phyloP scores from a whole-genome alignment of 495 filamentous ascomycete species.

The Penicillium coffeae region DNA sequence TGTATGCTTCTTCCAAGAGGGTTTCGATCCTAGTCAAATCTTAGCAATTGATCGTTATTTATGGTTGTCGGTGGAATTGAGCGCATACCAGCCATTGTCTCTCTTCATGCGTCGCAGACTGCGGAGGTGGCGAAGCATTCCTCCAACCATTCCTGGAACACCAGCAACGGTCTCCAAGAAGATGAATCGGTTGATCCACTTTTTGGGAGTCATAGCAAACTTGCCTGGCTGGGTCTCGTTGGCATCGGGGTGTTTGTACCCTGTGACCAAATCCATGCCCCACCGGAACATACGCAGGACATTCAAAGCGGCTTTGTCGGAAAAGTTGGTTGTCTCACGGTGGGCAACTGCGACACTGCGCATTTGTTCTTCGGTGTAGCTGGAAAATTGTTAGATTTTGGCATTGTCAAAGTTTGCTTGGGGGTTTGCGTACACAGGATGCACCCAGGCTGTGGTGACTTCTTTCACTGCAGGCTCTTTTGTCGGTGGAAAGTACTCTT shows the following conservation, averaged over 20 bases:
- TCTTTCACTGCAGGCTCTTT: conserved; percentile 33
- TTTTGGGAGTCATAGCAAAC: conserved; percentile 66
- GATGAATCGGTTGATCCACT: conserved; percentile 80
- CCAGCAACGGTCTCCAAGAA: conserved; percentile 94
- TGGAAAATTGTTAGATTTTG: conserved; percentile 10
- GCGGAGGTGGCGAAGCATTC: conserved; percentile 85
- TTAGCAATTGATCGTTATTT: background rate
- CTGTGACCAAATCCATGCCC: conserved; percentile 64
- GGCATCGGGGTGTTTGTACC: conserved; percentile 62
- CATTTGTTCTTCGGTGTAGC: conserved; percentile 65
- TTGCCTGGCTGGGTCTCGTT: conserved; percentile 37
- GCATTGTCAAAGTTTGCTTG: background rate
- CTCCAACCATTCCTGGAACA: conserved; percentile 95
- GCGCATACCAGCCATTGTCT: conserved; percentile 81
- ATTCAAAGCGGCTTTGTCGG: conserved; percentile 62
- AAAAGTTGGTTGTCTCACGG: conserved; percentile 61
- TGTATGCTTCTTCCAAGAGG: conserved; percentile 88
- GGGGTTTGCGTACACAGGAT: conserved; percentile 37
- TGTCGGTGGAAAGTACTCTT: conserved; percentile 40
- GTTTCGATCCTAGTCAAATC: conserved; percentile 70
- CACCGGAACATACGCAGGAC: conserved; percentile 61
- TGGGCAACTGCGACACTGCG: conserved; percentile 59
- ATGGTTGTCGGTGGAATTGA: background rate
- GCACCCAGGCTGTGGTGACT: conserved; percentile 35
- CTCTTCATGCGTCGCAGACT: conserved; percentile 79